A percentile compares a stretch with the other conserved stretches of the same genome.
phyloP scores from a whole-genome alignment of 306 rosid genomes.

The Hippophae gyantsensis region DNA sequence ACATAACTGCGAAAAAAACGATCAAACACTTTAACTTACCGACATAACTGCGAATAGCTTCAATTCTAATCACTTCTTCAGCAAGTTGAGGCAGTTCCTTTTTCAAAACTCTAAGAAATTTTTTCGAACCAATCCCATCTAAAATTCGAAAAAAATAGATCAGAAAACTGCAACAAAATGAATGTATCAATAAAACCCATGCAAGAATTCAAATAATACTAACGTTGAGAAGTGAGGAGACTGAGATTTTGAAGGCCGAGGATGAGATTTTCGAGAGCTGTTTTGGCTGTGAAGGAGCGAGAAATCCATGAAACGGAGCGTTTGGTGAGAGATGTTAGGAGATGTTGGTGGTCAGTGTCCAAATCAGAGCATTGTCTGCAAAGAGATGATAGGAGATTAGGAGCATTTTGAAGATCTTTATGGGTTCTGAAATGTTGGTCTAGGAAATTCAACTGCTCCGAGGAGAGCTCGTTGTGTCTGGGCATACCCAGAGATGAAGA shows the following conservation, averaged over 20 bases:
- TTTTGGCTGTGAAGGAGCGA: conserved; percentile 36
- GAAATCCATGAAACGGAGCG: conserved; percentile 51
- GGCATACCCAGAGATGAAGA: conserved; percentile 20
- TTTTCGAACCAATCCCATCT: conserved; percentile 47
- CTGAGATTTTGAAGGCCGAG: conserved; percentile 37
- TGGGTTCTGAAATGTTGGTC: conserved; percentile 36
- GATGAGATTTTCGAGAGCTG: conserved; percentile 26
- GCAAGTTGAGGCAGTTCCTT: conserved; percentile 49
- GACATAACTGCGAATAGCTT: conserved; percentile 41
- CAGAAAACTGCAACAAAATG: neutral
- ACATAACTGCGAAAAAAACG: neutral
- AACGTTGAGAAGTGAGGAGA: conserved; percentile 45
- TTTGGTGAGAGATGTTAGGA: conserved; percentile 21
- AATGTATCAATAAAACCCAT: conserved; percentile 1
- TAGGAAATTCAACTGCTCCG: conserved; percentile 37
- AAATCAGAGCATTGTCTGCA: conserved; percentile 30
- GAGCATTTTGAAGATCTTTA: conserved; percentile 25
- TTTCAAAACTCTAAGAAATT: conserved; percentile 26
- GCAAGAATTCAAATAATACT: conserved; percentile 9
- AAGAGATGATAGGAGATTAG: conserved; percentile 27
- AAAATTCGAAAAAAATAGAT: conserved; percentile 3
- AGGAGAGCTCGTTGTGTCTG: conserved; percentile 27
- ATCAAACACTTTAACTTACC: conserved; percentile 29
- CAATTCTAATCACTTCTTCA: conserved; percentile 34
- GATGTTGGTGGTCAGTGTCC: conserved; percentile 21